Evolutionary conservation across 139 green algal species (phyloP), one percentile per base, ranked within the genome.

Genomic region (Ettlia oleoabundans): DNA sequence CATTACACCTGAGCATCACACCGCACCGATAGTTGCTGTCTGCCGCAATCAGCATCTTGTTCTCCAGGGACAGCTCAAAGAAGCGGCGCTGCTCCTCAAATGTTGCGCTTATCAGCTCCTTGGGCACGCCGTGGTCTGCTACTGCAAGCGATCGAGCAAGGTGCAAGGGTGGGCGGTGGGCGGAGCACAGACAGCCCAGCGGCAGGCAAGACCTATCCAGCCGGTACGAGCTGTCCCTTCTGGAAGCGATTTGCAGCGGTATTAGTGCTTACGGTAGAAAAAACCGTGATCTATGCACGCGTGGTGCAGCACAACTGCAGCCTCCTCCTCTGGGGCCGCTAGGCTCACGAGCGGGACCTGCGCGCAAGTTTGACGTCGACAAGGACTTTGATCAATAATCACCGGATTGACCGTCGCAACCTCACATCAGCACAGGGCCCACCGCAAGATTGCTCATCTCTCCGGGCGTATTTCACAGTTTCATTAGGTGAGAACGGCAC

Each of bases 41-140:
- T n/a, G 87, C 88, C 22, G 91, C 24, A 30, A 95, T 80, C 3
- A 24, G n/a, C 74, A 88, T 84, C 82, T 98, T 98, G 15, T 88
- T 47, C 1, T 93, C 87, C 24, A 92, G 32, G 4, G 94, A 91
- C 70, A 97, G 84, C 0, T 18, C 66, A 78, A 99, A 99, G 65
- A 98, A 94, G 8, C 37, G 24, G 8, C 77, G 82, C 35, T 91
- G 90, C 73, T 91, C 68, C 2, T 78, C 69, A 35, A 95, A 93
- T 5, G 91, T 74, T 0, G 78, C 76, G 4, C 88, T 70, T 4
- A 97, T 30, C 4, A 98, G 73, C 1, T 77, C 10, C 42, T 88
- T 4, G 0, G 86, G 35, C 33, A 98, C 80, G 70, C 93, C 95
- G 76, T 99, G 94, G 47, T 93, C 92, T 5, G 19, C 65, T 2